Evolutionary conservation across 768 basidiomycete species (phyloP).

Genomic region (Mycena epipterygia): DNA sequence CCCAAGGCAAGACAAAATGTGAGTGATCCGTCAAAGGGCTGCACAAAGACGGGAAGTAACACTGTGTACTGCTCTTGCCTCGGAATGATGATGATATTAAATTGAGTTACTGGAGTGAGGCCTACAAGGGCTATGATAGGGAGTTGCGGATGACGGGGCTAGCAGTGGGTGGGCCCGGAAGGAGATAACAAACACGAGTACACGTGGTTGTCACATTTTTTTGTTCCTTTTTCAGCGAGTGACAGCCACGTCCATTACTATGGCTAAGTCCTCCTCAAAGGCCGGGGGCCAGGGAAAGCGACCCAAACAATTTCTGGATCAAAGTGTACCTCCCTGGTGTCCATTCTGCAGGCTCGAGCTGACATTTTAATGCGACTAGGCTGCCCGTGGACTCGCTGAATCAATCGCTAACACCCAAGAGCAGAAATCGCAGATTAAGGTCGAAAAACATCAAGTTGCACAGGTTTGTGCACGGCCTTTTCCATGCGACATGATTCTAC

Average conservation of each 20-base stretch:
- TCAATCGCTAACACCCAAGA: constrained; percentile 63
- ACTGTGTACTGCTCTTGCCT: background rate
- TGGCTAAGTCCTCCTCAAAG: constrained; percentile 16
- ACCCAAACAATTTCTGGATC: constrained; percentile 53
- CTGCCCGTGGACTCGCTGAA: constrained; percentile 61
- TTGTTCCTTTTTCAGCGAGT: constrained; percentile 17
- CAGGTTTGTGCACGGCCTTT: constrained; percentile 49
- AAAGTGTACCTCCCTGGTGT: constrained; percentile 41
- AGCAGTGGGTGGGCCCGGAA: no score
- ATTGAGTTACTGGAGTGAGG: no score
- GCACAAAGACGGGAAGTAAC: constrained; percentile 13
- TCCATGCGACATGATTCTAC: constrained; percentile 32
- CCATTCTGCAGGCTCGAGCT: background rate
- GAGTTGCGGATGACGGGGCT: no score
- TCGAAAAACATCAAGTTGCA: constrained; percentile 54
- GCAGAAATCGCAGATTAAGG: constrained; percentile 55
- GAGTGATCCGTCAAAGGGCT: constrained; percentile 14
- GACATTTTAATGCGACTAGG: constrained; percentile 49
- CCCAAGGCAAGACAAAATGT: constrained; percentile 16
- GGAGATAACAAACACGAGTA: no score
- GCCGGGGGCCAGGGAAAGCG: constrained; percentile 43
- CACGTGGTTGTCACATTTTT: background rate
- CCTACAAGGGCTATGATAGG: no score
- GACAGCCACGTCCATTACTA: background rate
- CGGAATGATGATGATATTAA: no score